Evolutionary conservation across 768 basidiomycete species (phyloP).

Genomic region (Cystobasidiopsis lactophilus): DNA sequence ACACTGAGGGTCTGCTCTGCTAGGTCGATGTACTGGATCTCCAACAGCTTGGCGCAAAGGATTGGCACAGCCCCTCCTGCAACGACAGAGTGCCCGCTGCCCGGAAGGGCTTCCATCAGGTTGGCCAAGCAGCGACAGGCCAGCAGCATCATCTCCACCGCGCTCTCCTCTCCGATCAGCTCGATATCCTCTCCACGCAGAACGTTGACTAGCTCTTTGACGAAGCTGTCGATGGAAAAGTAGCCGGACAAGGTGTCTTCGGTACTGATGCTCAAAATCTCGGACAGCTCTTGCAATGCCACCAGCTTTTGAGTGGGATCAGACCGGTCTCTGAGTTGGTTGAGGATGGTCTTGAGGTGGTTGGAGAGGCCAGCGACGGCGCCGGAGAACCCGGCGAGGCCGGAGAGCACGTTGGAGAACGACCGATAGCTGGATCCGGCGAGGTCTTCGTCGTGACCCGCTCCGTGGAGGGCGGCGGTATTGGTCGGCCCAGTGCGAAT

Average conservation of each 20-base stretch:
- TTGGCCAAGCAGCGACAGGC: constrained; percentile 94
- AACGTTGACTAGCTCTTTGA: constrained; percentile 74
- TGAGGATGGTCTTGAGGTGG: constrained; percentile 73
- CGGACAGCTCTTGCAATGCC: constrained; percentile 82
- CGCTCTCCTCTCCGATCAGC: neutral
- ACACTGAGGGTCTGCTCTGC: constrained; percentile 96
- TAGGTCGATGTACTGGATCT: constrained; percentile 93
- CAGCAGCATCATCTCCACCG: constrained; percentile 49
- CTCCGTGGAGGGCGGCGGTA: constrained; percentile 2
- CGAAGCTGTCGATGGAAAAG: constrained; percentile 82
- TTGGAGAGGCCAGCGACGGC: constrained; percentile 63
- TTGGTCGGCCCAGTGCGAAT: constrained; percentile 2
- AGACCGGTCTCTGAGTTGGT: constrained; percentile 45
- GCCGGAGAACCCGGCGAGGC: constrained; percentile 21
- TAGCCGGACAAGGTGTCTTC: constrained; percentile 91
- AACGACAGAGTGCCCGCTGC: constrained; percentile 89
- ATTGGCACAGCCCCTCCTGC: constrained; percentile 97
- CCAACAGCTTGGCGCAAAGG: constrained; percentile 84
- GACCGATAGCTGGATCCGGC: constrained; percentile 3
- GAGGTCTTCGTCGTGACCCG: constrained; percentile 1
- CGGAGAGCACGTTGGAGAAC: neutral
- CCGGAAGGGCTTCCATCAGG: constrained; percentile 95
- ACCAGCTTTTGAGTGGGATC: constrained; percentile 67
- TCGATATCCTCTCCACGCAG: constrained; percentile 38
- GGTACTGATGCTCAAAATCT: constrained; percentile 81